Evolutionary conservation across 2,329 filamentous ascomycete species (phyloP), one percentile per base, ranked within the genome.

Genomic region (Periglandula ipomoeae): DNA sequence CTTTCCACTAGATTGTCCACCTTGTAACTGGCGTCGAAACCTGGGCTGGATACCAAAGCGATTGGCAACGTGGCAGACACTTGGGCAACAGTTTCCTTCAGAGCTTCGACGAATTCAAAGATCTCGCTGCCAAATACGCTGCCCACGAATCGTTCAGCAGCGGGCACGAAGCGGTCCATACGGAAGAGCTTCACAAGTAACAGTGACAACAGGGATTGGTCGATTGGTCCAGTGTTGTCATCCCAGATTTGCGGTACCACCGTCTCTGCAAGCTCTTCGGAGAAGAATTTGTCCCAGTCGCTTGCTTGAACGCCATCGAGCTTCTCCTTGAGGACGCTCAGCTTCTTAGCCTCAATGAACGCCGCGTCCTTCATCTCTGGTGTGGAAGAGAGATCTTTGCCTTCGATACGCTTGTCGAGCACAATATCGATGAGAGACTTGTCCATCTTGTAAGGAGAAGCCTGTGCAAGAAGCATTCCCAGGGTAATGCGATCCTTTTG

Each of bases 21-120:
- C 74, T 98, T 98, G 81, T 97, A 98, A 64, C 89, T 95, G 47
- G 94, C 94, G 67, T 98, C 93, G 65, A 98, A 98, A 34, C 93
- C 93, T 52, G 91, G 89, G 60, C 86, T 96, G 5, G 93, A 98
- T 59, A 91, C 91, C 32, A 98, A 78, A 3, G 93, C 86, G 56
- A 98, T 87, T 9, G 93, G 93, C 2, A 88, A 83, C 27, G 82
- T 87, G 26, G 91, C 83, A 5, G 84, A 84, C 46, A 95, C 89
- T 66, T 95, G 85, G 46, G 83, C 79, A 49, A 95, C 87, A 17
- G 93, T 91, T 51, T 87, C 81, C 62, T 85, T 84, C 42, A 98
- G 78, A 62, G 97, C 90, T 60, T 91, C 88, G 44, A 84, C 84
- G 43, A 87, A 79, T 56, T 96, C 89, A 50, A 95, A 83, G 43